Base-by-base conservation (phyloP, 2,329 filamentous ascomycete species). In the Fusarium austroafricanum region DNA sequence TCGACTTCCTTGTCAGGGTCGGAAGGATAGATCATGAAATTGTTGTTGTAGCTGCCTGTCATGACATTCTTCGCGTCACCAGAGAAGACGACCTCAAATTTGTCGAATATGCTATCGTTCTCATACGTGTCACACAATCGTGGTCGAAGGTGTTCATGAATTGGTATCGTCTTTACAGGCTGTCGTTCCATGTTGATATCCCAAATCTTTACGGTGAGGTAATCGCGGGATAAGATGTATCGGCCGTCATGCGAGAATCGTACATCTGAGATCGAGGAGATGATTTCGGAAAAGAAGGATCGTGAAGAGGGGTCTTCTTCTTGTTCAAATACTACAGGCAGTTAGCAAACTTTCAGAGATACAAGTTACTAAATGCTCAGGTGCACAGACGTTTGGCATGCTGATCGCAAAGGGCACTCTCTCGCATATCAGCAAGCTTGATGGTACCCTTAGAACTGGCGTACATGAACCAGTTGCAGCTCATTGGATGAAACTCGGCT, bases 401-500 rank as follows among this genome's bases (percentile, higher is more conserved):
- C 76, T 96, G 90, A 77, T 99, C 96, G 77, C 96, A 99, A 52
- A 99, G 84, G 29, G 96, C 96, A 76, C 94, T 97, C 84, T 97
- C 92, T 75, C 96, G 90, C 96, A 99, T 99, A 76, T 99, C 96
- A 46, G 96, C 96, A 74, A 99, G 86, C 83, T 99, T 99, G 83
- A 99, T 98, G 35, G 96, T 98, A 64, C 96, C 96, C 82, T 99
- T 99, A 61, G 94, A 97, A 80, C 95, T 98, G 73, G 96, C 96
- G 79, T 98, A 99, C 95, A 99, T 99, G 83, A 99, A 98, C 94
- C 93, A 97, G 82, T 99, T 98, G 86, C 96, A 99, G 84, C 94
- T 97, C 75, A 90, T 85, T 8, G 96, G 96, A 77, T 99, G 96
- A 76, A 99, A 99, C 77, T 99, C 96, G 54, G 96, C 96, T 40